These are phyloP conservation scores for Dacryopinax spathularia DNA, from an alignment of 768 basidiomycete genomes.

Conservation along the genomic window DNA sequence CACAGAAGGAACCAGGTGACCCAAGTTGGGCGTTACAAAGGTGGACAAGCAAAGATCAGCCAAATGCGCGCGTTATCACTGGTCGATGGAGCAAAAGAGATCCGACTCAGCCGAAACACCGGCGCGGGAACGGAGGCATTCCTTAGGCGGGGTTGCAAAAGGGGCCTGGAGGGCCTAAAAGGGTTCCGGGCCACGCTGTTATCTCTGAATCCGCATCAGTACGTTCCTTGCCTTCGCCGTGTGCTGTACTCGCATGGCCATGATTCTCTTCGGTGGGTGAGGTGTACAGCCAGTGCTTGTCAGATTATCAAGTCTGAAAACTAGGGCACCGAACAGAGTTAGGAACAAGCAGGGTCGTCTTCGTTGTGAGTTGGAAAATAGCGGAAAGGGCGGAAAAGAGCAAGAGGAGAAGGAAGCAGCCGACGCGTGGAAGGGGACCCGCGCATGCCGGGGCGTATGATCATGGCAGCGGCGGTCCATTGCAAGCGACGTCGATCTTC, in stretches of 20 bases:
- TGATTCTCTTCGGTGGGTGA: no score
- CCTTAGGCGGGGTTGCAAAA: slow-evolving; percentile 1
- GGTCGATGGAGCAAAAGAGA: background rate
- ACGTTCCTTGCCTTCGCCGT: no score
- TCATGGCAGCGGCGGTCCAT: background rate
- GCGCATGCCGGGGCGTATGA: background rate
- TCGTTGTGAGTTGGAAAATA: background rate
- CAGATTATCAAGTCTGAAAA: background rate
- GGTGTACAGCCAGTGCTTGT: slow-evolving; percentile 1
- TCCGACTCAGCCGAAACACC: background rate
- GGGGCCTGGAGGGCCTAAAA: background rate
- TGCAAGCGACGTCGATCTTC: slow-evolving; percentile 1
- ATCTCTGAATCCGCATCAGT: background rate
- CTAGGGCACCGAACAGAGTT: background rate
- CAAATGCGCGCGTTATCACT: background rate
- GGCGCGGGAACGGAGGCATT: background rate
- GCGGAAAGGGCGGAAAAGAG: no score
- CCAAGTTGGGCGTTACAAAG: no score
- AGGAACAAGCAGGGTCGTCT: background rate
- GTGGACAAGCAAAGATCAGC: no score
- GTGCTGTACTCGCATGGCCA: no score
- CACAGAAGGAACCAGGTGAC: background rate
- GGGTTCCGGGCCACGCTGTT: background rate
- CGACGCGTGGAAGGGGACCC: background rate
- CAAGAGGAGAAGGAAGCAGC: no score